Evolutionary conservation across 805 yeast genomes (phyloP).

Genomic region (Torulaspora microellipsoides): DNA sequence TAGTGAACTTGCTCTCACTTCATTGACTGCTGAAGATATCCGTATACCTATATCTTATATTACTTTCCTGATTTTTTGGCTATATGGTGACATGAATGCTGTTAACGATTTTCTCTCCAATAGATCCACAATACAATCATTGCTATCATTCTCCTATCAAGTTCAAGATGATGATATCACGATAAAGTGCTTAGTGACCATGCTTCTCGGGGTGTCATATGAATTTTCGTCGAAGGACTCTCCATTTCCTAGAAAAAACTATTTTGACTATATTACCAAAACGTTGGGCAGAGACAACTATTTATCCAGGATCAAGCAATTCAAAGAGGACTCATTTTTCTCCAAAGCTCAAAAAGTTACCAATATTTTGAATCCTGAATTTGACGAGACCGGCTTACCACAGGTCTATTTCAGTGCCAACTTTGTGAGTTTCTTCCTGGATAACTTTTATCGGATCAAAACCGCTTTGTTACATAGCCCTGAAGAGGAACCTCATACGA

Average conservation of each 20-base stretch:
- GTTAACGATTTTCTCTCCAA: conserved; percentile 73
- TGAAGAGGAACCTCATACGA: conserved; percentile 59
- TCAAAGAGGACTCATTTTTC: conserved; percentile 56
- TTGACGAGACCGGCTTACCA: conserved; percentile 85
- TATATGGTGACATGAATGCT: conserved; percentile 71
- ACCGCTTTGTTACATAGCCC: conserved; percentile 75
- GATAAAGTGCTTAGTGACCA: conserved; percentile 67
- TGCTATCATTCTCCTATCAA: conserved; percentile 60
- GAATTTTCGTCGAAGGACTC: conserved; percentile 66
- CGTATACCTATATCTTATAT: conserved; percentile 74
- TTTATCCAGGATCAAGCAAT: conserved; percentile 63
- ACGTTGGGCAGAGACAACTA: conserved; percentile 81
- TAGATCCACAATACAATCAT: conserved; percentile 56
- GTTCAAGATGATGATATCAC: conserved; percentile 48
- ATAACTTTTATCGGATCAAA: conserved; percentile 62
- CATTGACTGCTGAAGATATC: conserved; percentile 60
- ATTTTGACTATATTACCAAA: conserved; percentile 58
- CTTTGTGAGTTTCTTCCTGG: conserved; percentile 64
- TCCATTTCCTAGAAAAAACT: conserved; percentile 54
- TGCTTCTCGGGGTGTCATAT: conserved; percentile 70
- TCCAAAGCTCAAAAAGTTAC: conserved; percentile 49
- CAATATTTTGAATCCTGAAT: conserved; percentile 45
- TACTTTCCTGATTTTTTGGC: conserved; percentile 68
- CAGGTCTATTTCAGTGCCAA: conserved; percentile 64
- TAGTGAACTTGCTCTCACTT: conserved; percentile 65